Evolutionary conservation across 2,329 filamentous ascomycete genomes (phyloP).

Genomic region (Xylariaceae sp.): DNA sequence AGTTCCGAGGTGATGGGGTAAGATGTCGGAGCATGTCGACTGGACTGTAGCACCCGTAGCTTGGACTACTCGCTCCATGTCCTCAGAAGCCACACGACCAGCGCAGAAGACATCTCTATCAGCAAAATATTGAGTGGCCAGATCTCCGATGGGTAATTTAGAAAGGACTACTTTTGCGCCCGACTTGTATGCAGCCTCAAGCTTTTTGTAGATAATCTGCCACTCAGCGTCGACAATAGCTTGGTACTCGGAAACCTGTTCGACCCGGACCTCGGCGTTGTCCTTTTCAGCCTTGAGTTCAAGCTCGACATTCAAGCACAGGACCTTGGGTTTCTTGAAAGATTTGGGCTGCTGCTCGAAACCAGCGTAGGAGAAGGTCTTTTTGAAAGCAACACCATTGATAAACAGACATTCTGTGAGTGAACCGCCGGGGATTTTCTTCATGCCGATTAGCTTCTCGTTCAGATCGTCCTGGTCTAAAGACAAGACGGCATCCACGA

Average conservation of each 20-base stretch:
- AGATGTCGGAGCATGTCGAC: constrained; percentile 95
- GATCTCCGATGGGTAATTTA: constrained; percentile 94
- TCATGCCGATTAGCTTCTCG: constrained; percentile 95
- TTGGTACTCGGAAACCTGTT: constrained; percentile 98
- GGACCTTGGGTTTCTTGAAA: constrained; percentile 91
- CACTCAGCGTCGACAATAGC: constrained; percentile 98
- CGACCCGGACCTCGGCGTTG: constrained; percentile 95
- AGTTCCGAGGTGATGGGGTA: constrained; percentile 80
- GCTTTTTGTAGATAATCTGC: constrained; percentile 99
- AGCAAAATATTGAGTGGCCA: constrained; percentile 96
- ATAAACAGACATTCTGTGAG: constrained; percentile 95
- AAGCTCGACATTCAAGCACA: constrained; percentile 95
- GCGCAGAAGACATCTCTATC: constrained; percentile 98
- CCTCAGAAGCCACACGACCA: constrained; percentile 83
- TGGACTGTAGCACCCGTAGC: constrained; percentile 89
- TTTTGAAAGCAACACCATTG: constrained; percentile 98
- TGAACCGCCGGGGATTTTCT: constrained; percentile 95
- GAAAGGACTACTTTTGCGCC: constrained; percentile 96
- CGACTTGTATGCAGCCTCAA: constrained; percentile 89
- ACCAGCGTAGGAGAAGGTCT: constrained; percentile 98
- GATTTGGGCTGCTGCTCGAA: constrained; percentile 99
- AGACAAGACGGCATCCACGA: constrained; percentile 91
- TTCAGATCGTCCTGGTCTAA: constrained; percentile 96
- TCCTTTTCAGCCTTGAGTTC: constrained; percentile 99
- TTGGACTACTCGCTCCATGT: constrained; percentile 94